Evolutionary conservation across 768 basidiomycete species (phyloP), one percentile per base, ranked within the genome.

Genomic region (Vishniacozyma victoriae): DNA sequence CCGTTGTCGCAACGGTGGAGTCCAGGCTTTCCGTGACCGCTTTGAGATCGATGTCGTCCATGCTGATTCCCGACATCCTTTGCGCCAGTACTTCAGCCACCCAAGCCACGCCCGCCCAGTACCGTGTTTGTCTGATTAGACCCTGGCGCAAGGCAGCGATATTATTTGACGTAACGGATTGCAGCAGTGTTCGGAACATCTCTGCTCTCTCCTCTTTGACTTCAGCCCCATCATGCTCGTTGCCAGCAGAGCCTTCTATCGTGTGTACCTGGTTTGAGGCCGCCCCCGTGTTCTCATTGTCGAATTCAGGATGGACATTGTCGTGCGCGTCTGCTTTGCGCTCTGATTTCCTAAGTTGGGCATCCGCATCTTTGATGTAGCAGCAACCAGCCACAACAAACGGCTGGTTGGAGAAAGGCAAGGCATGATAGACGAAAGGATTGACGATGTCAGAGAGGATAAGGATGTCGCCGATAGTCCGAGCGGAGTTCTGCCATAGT

Each of bases 401-500:
- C 13, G 31, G 20, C 19, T 56, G 54, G 26, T 51, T 56, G 19
- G 45, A 31, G 23, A 47, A 51, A 1, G 54, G 50, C 2, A 46
- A 27, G 13, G 50, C 39, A 12, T 42, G 43, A 31, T 48, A 52
- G 18, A 27, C 39, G 23, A 22, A 7, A 2, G 41, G 29, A 24
- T 38, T 40, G 22, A 52, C 37, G 19, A 56, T 47, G 11, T 56
- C 54, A 15, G 41, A 37, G 5, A 51, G n/a, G 0, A 41, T 44
- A 18, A 56, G 46, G 3, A 56, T 45, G 25, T 51, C 44, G 13
- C 50, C 41, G 22, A 56, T 48, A 5, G 45, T 36, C 4, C 48
- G 35, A 14, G 33, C 41, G 14, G 33, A 44, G 40, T 50, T 45
- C 16, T 35, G 35, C 46, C 46, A 47, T 18, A 47, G 20, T 12